Conservation (phyloP, 78 protist species). For the Dictyostelium brefeldianum region DNA sequence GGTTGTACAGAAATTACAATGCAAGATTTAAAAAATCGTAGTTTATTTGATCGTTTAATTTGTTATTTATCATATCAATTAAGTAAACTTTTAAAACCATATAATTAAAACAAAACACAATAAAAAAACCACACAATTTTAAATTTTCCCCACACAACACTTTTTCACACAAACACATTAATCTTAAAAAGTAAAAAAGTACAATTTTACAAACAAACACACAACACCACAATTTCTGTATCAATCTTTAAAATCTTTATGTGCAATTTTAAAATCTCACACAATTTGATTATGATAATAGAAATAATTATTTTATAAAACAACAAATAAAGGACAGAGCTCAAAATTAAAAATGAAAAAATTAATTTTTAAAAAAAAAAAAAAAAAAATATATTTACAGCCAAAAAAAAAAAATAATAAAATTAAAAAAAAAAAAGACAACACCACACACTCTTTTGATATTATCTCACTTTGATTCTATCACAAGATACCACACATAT, state of each 20-base stretch:
- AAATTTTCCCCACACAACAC: too few species aligned
- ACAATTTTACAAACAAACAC: too few species aligned
- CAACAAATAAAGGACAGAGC: background rate
- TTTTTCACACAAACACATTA: too few species aligned
- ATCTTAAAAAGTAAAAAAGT: too few species aligned
- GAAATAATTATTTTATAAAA: too few species aligned
- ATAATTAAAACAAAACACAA: background rate
- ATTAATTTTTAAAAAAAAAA: too few species aligned
- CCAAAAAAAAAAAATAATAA: too few species aligned
- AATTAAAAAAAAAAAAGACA: background rate
- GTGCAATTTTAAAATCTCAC: too few species aligned
- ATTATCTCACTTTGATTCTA: background rate
- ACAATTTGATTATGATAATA: too few species aligned
- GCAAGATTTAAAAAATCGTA: slow-evolving; percentile 18
- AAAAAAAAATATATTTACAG: too few species aligned
- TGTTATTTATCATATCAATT: slow-evolving; percentile 57
- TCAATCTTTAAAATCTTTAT: too few species aligned
- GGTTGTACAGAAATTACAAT: slow-evolving; percentile 18
- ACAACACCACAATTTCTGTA: too few species aligned
- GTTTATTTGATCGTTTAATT: slow-evolving; percentile 20
- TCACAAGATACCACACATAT: background rate
- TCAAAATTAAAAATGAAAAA: background rate
- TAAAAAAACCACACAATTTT: background rate
- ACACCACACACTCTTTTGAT: background rate
- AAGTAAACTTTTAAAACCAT: slow-evolving; percentile 43